phyloP scores from a whole-genome alignment of 2,329 filamentous ascomycete genomes.

The Xenosphaeropsis pyriputrescens region DNA sequence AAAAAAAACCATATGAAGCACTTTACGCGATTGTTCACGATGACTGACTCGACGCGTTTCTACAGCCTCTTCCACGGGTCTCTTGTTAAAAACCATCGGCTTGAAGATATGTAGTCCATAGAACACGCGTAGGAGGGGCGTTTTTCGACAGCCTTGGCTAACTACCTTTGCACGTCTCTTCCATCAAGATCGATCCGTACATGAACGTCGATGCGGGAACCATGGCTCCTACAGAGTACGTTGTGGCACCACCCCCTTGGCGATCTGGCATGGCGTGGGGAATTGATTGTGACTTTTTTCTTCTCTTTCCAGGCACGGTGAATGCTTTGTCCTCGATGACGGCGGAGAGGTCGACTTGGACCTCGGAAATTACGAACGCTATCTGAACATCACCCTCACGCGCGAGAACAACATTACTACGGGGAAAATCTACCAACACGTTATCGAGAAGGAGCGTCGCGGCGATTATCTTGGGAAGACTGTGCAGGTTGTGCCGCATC shows the following conservation, averaged over 20 bases:
- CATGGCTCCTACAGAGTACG: slow-evolving; percentile 48
- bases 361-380: slow-evolving; percentile 65
- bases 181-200: slow-evolving; percentile 60
- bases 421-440: slow-evolving; percentile 86
- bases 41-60: slow-evolving; percentile 6
- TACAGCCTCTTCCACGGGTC: slow-evolving; percentile 52
- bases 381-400: slow-evolving; percentile 68
- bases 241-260: too few species aligned
- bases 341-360: slow-evolving; percentile 67
- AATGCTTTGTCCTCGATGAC: slow-evolving; percentile 78
- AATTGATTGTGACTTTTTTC: neutral
- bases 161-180: slow-evolving; percentile 34
- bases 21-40: slow-evolving; percentile 2
- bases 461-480: slow-evolving; percentile 80
- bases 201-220: slow-evolving; percentile 65
- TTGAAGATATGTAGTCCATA: slow-evolving; percentile 48
- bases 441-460: slow-evolving; percentile 48
- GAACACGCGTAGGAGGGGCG: neutral
- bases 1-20: neutral
- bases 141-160: slow-evolving; percentile 11
- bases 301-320: slow-evolving; percentile 50
- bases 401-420: slow-evolving; percentile 94
- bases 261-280: too few species aligned
- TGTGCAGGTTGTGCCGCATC: slow-evolving; percentile 82
- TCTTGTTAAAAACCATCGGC: slow-evolving; percentile 68